Conservation (phyloP, 2,329 filamentous ascomycete species). For the Falciphora oryzae region DNA sequence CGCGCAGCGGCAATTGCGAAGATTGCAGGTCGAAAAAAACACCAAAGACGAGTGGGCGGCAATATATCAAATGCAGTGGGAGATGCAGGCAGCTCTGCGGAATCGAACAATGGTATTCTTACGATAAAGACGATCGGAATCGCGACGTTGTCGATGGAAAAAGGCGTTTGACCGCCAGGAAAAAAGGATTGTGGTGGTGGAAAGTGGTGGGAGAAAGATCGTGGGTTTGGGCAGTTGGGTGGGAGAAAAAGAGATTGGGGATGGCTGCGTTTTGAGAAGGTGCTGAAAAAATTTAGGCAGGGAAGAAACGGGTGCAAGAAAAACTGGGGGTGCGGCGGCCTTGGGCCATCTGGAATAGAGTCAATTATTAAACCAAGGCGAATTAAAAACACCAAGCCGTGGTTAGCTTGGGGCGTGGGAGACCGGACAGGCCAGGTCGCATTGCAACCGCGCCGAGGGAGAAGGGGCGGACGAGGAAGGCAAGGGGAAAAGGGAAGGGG, state of each 20-base stretch:
- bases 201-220: slow-evolving; percentile 23
- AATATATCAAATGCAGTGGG: slow-evolving; percentile 20
- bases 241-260: slow-evolving; percentile 32
- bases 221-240: slow-evolving; percentile 26
- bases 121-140: slow-evolving; percentile 22
- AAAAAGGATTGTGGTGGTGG: slow-evolving; percentile 23
- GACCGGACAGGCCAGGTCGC: slow-evolving; percentile 15
- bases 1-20: neutral
- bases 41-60: slow-evolving; percentile 17
- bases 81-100: slow-evolving; percentile 24
- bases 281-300: slow-evolving; percentile 27
- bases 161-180: slow-evolving; percentile 7
- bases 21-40: slow-evolving; percentile 4
- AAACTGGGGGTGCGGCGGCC: slow-evolving; percentile 12
- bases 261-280: slow-evolving; percentile 45
- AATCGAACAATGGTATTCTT: slow-evolving; percentile 31
- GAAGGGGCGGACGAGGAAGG: slow-evolving; percentile 18
- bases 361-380: slow-evolving; percentile 21
- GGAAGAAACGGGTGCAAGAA: slow-evolving; percentile 16
- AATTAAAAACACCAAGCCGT: slow-evolving; percentile 29
- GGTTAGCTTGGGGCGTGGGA: slow-evolving; percentile 17
- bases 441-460: slow-evolving; percentile 13
- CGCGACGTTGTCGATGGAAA: slow-evolving; percentile 33
- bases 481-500: slow-evolving; percentile 10
- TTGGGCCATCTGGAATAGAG: slow-evolving; percentile 16